Conservation (phyloP, 2,329 filamentous ascomycete species). For the Fusarium sulawesiense region DNA sequence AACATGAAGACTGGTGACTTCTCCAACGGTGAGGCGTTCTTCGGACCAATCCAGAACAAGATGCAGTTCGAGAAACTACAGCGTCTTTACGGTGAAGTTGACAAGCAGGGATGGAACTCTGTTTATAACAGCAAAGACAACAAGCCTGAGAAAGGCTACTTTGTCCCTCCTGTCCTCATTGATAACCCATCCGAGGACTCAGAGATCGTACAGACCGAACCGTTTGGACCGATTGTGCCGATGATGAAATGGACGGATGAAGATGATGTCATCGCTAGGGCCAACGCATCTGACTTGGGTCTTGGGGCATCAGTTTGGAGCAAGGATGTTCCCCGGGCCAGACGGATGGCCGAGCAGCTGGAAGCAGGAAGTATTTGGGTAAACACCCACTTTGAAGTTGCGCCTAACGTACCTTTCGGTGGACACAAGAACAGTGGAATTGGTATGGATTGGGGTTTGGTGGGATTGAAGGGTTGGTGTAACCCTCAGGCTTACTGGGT, state of each 20-base stretch:
- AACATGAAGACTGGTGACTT: conserved; percentile 58
- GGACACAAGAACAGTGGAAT: conserved; percentile 65
- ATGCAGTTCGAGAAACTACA: conserved; percentile 65
- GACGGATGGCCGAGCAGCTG: conserved; percentile 63
- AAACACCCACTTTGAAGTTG: conserved; percentile 60
- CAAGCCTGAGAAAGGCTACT: conserved; percentile 59
- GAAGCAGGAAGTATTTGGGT: conserved; percentile 71
- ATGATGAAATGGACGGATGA: conserved; percentile 71
- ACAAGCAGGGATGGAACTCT: conserved; percentile 56
- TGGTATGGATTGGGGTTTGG: conserved; percentile 58
- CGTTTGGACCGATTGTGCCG: conserved; percentile 69
- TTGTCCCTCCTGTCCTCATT: conserved; percentile 68
- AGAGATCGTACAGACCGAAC: conserved; percentile 66
- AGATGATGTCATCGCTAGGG: conserved; percentile 66
- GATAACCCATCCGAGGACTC: conserved; percentile 69
- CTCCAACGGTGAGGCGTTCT: conserved; percentile 54
- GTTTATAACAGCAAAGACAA: conserved; percentile 48
- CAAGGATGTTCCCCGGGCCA: conserved; percentile 62
- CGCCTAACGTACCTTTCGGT: conserved; percentile 56
- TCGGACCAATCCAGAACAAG: conserved; percentile 69
- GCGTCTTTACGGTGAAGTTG: conserved; percentile 56
- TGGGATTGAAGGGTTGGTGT: conserved; percentile 33
- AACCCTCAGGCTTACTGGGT: conserved; percentile 13
- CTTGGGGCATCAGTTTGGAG: conserved; percentile 70
- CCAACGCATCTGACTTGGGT: conserved; percentile 64